A percentile compares a stretch with the other conserved stretches of the same genome.
phyloP scores from a whole-genome alignment of 257 asterid genomes.

The Nemophila menziesii region DNA sequence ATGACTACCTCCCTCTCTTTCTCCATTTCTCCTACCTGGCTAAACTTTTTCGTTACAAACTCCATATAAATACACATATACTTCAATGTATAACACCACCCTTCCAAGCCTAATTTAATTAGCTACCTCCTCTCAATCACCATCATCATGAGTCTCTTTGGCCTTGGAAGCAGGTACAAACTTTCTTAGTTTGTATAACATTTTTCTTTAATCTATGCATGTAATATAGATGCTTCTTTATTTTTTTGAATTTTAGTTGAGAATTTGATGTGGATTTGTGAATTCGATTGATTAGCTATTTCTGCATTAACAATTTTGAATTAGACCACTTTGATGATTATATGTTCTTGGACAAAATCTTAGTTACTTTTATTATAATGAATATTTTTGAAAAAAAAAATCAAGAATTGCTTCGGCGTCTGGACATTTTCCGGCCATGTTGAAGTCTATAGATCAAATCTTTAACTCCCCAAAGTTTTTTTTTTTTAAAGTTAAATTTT shows the following conservation, averaged over 20 bases:
- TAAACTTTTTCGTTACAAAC: not conserved
- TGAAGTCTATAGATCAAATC: too few species aligned
- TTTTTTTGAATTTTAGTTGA: not conserved
- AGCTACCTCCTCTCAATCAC: not conserved
- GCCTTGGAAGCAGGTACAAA: slow-evolving; percentile 37
- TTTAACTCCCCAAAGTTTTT: too few species aligned
- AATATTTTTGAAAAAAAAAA: too few species aligned
- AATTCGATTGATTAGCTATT: not conserved
- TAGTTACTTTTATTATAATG: not conserved
- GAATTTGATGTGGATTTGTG: not conserved
- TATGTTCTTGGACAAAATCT: not conserved
- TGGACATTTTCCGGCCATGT: too few species aligned
- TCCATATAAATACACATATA: slow-evolving; percentile 10
- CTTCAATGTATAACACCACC: too few species aligned
- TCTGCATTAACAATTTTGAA: not conserved
- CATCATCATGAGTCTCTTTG: slow-evolving; percentile 32
- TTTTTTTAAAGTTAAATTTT: too few species aligned
- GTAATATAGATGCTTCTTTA: not conserved
- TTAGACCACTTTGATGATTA: not conserved
- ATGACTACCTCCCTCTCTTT: slow-evolving; percentile 6
- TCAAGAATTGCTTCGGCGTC: too few species aligned
- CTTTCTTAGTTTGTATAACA: not conserved
- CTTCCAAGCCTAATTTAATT: slow-evolving; percentile 1
- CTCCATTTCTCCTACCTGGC: slow-evolving; percentile 12
- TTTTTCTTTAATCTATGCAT: not conserved